Evolutionary conservation across 495 filamentous ascomycete species (phyloP).

Genomic region (Cercophora newfieldiana): DNA sequence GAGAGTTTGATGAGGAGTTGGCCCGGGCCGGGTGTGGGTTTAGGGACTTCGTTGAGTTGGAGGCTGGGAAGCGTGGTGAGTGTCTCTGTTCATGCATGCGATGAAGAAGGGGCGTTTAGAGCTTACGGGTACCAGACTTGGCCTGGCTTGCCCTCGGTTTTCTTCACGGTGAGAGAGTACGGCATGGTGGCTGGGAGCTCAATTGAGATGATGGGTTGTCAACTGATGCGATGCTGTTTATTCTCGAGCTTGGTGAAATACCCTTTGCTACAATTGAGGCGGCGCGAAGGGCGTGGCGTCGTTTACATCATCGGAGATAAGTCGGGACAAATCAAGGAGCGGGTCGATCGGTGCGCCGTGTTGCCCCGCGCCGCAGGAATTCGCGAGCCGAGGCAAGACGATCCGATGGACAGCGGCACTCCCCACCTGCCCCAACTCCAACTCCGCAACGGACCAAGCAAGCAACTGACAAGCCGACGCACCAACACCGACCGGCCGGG

Average conservation of each 20-base stretch:
- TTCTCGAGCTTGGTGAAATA: background rate
- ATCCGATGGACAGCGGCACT: background rate
- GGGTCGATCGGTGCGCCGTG: background rate
- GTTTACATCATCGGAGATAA: background rate
- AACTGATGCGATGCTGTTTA: background rate
- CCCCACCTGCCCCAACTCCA: background rate
- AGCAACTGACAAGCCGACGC: background rate
- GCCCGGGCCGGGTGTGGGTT: slow-evolving; percentile 58
- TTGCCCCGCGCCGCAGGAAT: slow-evolving; percentile 3
- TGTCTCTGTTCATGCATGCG: background rate
- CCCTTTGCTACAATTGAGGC: background rate
- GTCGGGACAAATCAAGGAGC: background rate
- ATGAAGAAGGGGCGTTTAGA: background rate
- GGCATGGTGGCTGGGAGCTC: slow-evolving; percentile 39
- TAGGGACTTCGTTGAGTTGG: slow-evolving; percentile 57
- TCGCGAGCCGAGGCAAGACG: background rate
- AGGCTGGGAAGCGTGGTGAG: slow-evolving; percentile 51
- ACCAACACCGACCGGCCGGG: background rate
- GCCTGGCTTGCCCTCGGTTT: slow-evolving; percentile 70
- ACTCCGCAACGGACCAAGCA: background rate
- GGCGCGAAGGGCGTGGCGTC: background rate
- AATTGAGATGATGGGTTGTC: background rate
- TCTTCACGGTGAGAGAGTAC: slow-evolving; percentile 49
- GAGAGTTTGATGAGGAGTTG: slow-evolving; percentile 70
- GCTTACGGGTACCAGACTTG: slow-evolving; percentile 78